These are phyloP conservation scores for Penicillium psychrofluorescens DNA, from an alignment of 495 filamentous ascomycete genomes.

Conservation along the genomic window DNA sequence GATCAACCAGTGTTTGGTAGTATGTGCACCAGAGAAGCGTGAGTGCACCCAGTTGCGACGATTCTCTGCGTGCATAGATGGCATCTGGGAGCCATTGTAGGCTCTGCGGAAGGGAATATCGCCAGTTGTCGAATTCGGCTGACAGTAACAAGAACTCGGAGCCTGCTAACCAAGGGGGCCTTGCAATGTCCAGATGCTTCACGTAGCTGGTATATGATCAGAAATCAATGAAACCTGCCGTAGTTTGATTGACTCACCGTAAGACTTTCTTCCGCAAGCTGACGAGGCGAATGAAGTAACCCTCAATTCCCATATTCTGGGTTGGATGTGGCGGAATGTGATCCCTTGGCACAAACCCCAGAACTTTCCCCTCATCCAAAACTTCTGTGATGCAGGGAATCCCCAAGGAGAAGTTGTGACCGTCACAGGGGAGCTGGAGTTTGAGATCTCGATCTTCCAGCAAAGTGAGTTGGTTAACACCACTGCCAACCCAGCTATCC, in stretches of 20 bases:
- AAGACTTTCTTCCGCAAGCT: conserved; percentile 10
- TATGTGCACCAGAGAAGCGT: conserved; percentile 13
- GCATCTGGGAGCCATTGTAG: conserved; percentile 4
- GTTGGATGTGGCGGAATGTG: conserved; percentile 1
- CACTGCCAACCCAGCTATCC: conserved; percentile 19
- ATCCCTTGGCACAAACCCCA: conserved; percentile 3
- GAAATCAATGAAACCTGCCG: background rate
- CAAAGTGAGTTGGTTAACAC: conserved; percentile 15
- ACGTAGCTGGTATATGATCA: conserved; percentile 4
- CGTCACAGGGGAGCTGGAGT: conserved; percentile 19
- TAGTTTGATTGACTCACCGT: conserved; percentile 1
- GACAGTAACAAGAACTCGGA: conserved; percentile 8
- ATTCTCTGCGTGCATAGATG: conserved; percentile 13
- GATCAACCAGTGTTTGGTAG: conserved; percentile 12
- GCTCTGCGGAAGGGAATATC: conserved; percentile 4
- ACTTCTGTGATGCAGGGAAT: conserved; percentile 10
- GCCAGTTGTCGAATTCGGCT: conserved; percentile 9
- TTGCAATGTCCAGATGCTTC: conserved; percentile 8
- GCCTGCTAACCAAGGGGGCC: conserved; percentile 7
- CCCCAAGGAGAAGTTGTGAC: conserved; percentile 9
- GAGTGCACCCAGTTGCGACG: conserved; percentile 9
- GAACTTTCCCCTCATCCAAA: conserved; percentile 3
- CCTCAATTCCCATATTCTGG: conserved; percentile 14
- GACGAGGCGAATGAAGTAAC: conserved; percentile 13
- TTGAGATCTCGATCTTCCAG: conserved; percentile 15